Conservation (phyloP, 306 rosid species). For the Oemleria cerasiformis region DNA sequence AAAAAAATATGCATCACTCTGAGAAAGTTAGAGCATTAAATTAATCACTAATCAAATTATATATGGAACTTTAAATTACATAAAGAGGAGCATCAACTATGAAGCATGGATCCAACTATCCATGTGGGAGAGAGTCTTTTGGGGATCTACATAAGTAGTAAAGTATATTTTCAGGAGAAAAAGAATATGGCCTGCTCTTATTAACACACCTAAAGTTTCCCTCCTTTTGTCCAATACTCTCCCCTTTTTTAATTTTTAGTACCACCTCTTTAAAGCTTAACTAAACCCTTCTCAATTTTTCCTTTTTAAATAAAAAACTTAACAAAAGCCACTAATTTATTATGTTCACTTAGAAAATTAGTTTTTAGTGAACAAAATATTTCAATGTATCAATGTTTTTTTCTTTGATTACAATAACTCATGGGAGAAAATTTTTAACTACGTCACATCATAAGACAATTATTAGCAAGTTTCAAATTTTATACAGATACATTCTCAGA, state of each 20-base stretch:
- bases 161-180: slow-evolving; percentile 22
- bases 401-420: too few relatives aligned
- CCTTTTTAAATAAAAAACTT: neutral
- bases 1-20: neutral
- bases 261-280: slow-evolving; percentile 21
- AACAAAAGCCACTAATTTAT: too few relatives aligned
- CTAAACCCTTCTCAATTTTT: neutral
- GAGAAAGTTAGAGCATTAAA: neutral
- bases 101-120: slow-evolving; percentile 25
- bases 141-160: slow-evolving; percentile 20
- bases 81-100: neutral
- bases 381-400: too few relatives aligned
- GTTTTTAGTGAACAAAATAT: too few relatives aligned
- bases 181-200: slow-evolving; percentile 9
- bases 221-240: slow-evolving; percentile 35
- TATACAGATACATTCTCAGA: too few relatives aligned
- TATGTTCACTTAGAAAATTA: too few relatives aligned
- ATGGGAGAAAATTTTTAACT: too few relatives aligned
- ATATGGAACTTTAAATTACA: slow-evolving; percentile 9
- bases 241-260: slow-evolving; percentile 18
- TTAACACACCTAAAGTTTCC: slow-evolving; percentile 22
- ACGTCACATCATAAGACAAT: too few relatives aligned
- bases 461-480: too few relatives aligned
- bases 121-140: slow-evolving; percentile 27
- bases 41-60: neutral